These are phyloP conservation scores for Clathrus columnatus DNA, from an alignment of 768 basidiomycete genomes.

Conservation along the genomic window DNA sequence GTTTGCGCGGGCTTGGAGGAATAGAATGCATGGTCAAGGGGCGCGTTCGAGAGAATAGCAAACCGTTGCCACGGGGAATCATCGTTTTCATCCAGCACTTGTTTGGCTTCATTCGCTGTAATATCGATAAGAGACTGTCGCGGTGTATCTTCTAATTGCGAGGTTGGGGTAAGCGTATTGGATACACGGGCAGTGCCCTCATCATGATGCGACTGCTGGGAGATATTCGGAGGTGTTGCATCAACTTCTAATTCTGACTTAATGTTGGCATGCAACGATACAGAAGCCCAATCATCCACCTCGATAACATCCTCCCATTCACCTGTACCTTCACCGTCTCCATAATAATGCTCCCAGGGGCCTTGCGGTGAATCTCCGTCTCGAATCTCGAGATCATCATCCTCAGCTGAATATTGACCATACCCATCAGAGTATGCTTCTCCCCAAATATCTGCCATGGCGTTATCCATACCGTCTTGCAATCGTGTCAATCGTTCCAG, in stretches of 20 bases:
- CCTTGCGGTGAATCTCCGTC: constrained; percentile 9
- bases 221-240: background rate
- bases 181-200: background rate
- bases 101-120: constrained; percentile 7
- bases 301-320: constrained; percentile 32
- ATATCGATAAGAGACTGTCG: constrained; percentile 3
- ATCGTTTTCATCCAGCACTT: constrained; percentile 21
- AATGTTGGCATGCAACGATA: background rate
- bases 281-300: constrained; percentile 14
- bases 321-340: constrained; percentile 16
- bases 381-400: constrained; percentile 8
- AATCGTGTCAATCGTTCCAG: constrained; percentile 65
- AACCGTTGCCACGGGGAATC: constrained; percentile 72
- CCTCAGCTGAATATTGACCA: constrained; percentile 19
- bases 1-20: constrained; percentile 51
- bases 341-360: constrained; percentile 8
- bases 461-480: constrained; percentile 72
- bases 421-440: constrained; percentile 23
- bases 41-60: constrained; percentile 64
- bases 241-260: background rate
- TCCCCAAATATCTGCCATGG: constrained; percentile 55
- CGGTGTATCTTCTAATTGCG: background rate
- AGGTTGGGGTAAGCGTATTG: background rate
- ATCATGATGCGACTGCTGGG: background rate
- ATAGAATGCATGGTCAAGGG: constrained; percentile 76